Percentiles rank a stretch among this genome's conserved stretches.
Evolutionary conservation across 495 filamentous ascomycete species (phyloP).

Genomic region (Emericellopsis terricola): DNA sequence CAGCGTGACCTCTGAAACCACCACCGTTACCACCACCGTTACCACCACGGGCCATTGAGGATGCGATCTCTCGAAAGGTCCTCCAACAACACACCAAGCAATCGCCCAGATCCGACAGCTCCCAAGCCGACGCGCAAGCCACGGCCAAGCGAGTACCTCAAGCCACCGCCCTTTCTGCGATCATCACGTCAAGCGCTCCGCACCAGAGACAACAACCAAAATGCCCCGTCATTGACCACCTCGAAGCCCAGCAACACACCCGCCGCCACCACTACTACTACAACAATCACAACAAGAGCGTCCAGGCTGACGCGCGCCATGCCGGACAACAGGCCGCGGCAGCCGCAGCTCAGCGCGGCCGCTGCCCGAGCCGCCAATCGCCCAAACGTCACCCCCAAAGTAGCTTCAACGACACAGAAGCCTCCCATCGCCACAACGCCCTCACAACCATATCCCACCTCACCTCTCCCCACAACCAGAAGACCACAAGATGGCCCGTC

Average conservation of each 20-base stretch:
- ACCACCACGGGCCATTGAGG: not conserved
- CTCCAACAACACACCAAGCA: not conserved
- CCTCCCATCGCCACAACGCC: slow-evolving; percentile 15
- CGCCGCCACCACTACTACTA: slow-evolving; percentile 7
- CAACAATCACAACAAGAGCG: slow-evolving; percentile 4
- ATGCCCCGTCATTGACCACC: slow-evolving; percentile 14
- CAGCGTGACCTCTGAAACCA: not conserved
- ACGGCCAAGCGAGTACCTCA: not conserved
- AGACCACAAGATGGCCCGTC: slow-evolving; percentile 15
- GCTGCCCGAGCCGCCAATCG: slow-evolving; percentile 19
- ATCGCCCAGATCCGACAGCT: not conserved
- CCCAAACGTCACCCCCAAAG: slow-evolving; percentile 26
- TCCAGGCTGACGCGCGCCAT: slow-evolving; percentile 1
- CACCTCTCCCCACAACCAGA: not conserved
- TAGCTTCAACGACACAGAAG: slow-evolving; percentile 15
- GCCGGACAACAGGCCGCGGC: slow-evolving; percentile 8
- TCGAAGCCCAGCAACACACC: slow-evolving; percentile 9
- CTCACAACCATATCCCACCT: slow-evolving; percentile 9
- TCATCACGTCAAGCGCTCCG: not conserved
- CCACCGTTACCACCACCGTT: not conserved
- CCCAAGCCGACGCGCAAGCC: not conserved
- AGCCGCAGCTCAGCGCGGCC: slow-evolving; percentile 17
- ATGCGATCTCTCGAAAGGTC: not conserved
- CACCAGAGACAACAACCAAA: slow-evolving; percentile 15
- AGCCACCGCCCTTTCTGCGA: not conserved